Base-by-base conservation (phyloP, 176 grass and related monocot genomes). In the Ampelocalamus luodianensis region DNA sequence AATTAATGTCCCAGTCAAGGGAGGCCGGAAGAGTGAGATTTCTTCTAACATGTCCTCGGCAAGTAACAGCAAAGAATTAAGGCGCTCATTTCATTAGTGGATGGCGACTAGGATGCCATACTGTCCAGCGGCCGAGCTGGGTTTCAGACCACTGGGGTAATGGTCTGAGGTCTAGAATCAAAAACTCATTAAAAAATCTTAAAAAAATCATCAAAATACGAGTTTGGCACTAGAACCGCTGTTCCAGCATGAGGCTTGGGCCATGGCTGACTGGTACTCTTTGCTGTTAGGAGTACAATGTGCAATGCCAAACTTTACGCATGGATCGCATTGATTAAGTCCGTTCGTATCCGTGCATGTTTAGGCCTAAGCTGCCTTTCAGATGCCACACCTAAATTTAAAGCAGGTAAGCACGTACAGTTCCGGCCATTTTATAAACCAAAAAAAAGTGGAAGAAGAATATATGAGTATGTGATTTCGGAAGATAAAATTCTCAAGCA, bases 251-350 rank as follows among this genome's bases (percentile, higher is more conserved):
- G 1, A 34, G 32, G 32, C 32, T 34, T 29, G 29, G 29, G n/a
- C n/a, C n/a, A n/a, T n/a, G n/a, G n/a, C n/a, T n/a, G n/a, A n/a
- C n/a, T n/a, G n/a, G n/a, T n/a, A n/a, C n/a, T n/a, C 29, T n/a
- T 18, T 9, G 8, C 56, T 4, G 1, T 1, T 2, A n/a, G 9
- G 8, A 11, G 29, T 3, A 73, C 14, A 5, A 44, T 4, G 44
- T 17, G 11, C 14, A 64, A 10, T 63, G 39, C 60, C 9, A 79
- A n/a, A 43, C 77, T 79, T 66, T 79, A 79, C 77, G 61, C 77
- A 48, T 79, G 26, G 0, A 32, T 24, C 17, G 60, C 39, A 65
- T 65, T 49, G 17, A 79, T 79, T 34, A 45, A 78, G 16, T 18
- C 6, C 50, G 50, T 53, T 18, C 17, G 16, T 17, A 18, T 53